Evolutionary conservation across 2,329 filamentous ascomycete genomes (phyloP).

Genomic region (Chalaropsis ovoidea): DNA sequence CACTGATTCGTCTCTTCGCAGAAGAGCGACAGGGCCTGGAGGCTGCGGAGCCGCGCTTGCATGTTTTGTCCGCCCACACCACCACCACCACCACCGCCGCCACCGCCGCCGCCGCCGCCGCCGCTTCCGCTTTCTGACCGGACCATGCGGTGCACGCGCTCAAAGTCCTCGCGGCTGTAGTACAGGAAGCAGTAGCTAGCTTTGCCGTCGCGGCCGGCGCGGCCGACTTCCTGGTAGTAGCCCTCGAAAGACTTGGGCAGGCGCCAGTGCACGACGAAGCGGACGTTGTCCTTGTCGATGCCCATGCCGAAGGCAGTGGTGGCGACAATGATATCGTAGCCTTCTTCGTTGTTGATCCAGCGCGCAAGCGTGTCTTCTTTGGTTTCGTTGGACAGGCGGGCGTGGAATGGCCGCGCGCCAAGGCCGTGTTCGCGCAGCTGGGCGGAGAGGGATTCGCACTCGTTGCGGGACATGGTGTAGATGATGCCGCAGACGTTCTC

Average conservation of each 20-base stretch:
- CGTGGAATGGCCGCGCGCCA: conserved; percentile 63
- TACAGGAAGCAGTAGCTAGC: conserved; percentile 81
- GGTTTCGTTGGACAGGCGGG: conserved; percentile 54
- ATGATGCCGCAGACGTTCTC: conserved; percentile 67
- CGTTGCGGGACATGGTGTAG: conserved; percentile 64
- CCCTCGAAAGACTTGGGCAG: conserved; percentile 90
- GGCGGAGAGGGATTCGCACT: conserved; percentile 61
- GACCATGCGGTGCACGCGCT: conserved; percentile 55
- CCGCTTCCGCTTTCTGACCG: conserved; percentile 27
- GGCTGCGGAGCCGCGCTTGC: conserved; percentile 49
- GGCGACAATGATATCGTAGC: conserved; percentile 86
- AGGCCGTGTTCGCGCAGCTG: conserved; percentile 58
- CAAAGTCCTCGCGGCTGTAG: conserved; percentile 78
- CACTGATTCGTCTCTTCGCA: conserved; percentile 68
- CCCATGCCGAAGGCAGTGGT: conserved; percentile 98
- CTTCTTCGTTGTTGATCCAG: conserved; percentile 62
- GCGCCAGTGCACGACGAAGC: conserved; percentile 92
- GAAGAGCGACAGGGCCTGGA: conserved; percentile 62
- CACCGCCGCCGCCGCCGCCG: background rate
- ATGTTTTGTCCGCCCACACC: conserved; percentile 18
- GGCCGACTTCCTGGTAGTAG: conserved; percentile 90
- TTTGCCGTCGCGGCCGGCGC: conserved; percentile 81
- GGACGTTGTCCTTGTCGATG: conserved; percentile 89
- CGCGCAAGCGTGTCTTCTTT: conserved; percentile 61
- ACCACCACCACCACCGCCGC: too few relatives aligned